Evolutionary conservation across 1,139 yeast species (phyloP), one percentile per base, ranked within the genome.

Genomic region (Kodamaea alishanica): DNA sequence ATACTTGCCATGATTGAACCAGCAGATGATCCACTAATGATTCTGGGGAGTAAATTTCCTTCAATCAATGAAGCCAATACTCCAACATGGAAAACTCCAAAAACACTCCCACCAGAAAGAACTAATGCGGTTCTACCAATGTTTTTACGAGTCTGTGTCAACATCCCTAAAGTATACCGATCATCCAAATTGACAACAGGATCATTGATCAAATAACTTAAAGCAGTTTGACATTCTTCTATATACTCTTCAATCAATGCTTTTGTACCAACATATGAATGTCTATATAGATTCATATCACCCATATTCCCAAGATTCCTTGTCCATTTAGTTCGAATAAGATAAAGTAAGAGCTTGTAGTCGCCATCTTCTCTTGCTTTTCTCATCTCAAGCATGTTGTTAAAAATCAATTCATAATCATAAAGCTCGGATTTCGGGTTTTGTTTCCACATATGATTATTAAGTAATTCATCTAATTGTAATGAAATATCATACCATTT

Each of bases 1-100:
- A 90, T 79, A 40, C 96, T 79, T 8, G 98, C 97, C 41, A 94
- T 83, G 39, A 92, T 90, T 1, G 97, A 89, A 11, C 99, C 99
- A 0, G 97, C 96, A 9, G 96, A 87, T 8, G 96, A 84, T 0
- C 99, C 98, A 38, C 95, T 84, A n/a, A 92, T 79, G 35, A 92
- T 87, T 35, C 89, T 72, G 0, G 99, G 99, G 31, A 92, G 65
- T 27, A 90, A 67, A 38, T 83, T 80, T 34, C 77, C 75, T 50
- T 86, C 94, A 35, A 84, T 65, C 30, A 92, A 69, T 6, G 94
- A 85, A 6, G 89, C 79, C 39, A 90, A 67, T 0, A 92, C 97
- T 0, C 99, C 99, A 40, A 89, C 84, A 50, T 92, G 98, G 48
- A 90, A 80, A 37, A 90, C 67, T 0, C 97, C 98, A 65, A 92